These are phyloP conservation scores for Aureobasidium sp. DNA, from an alignment of 2,329 filamentous ascomycete genomes.

Conservation along the genomic window DNA sequence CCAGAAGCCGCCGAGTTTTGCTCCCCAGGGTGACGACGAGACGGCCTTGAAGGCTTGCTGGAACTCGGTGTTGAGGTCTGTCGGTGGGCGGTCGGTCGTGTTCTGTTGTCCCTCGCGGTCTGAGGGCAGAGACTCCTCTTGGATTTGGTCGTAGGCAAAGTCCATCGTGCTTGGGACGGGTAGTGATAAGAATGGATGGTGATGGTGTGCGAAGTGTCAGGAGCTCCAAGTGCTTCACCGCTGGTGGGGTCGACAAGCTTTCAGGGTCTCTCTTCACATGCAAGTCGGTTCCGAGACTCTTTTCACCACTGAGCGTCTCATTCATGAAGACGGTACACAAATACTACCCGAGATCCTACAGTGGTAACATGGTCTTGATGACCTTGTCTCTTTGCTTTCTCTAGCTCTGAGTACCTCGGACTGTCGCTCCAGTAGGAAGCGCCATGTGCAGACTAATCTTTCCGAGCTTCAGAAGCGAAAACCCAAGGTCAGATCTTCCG, in stretches of 20 bases:
- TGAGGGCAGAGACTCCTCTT: slow-evolving; percentile 64
- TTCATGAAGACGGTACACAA: too few species aligned
- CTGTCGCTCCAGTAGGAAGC: too few species aligned
- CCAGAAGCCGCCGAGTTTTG: slow-evolving; percentile 73
- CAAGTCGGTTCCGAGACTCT: too few species aligned
- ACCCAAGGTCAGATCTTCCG: too few species aligned
- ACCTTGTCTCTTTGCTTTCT: too few species aligned
- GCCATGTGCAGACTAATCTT: too few species aligned
- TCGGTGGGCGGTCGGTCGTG: slow-evolving; percentile 33
- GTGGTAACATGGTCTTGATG: too few species aligned
- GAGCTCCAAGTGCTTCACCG: background rate
- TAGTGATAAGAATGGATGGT: background rate
- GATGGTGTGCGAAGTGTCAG: background rate
- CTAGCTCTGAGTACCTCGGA: too few species aligned
- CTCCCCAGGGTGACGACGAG: slow-evolving; percentile 85
- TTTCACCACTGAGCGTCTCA: too few species aligned
- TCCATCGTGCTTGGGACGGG: slow-evolving; percentile 58
- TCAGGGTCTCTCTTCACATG: slow-evolving; percentile 10
- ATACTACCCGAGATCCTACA: too few species aligned
- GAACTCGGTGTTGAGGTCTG: slow-evolving; percentile 73
- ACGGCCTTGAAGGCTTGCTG: slow-evolving; percentile 95
- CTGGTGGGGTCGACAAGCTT: slow-evolving; percentile 2
- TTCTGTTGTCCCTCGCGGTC: slow-evolving; percentile 2
- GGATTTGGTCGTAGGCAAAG: slow-evolving; percentile 93
- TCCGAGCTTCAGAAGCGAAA: too few species aligned